These are phyloP conservation scores for Climacium dendroides DNA, from an alignment of 225 moss, liverwort and hornwort genomes.

Conservation along the genomic window DNA sequence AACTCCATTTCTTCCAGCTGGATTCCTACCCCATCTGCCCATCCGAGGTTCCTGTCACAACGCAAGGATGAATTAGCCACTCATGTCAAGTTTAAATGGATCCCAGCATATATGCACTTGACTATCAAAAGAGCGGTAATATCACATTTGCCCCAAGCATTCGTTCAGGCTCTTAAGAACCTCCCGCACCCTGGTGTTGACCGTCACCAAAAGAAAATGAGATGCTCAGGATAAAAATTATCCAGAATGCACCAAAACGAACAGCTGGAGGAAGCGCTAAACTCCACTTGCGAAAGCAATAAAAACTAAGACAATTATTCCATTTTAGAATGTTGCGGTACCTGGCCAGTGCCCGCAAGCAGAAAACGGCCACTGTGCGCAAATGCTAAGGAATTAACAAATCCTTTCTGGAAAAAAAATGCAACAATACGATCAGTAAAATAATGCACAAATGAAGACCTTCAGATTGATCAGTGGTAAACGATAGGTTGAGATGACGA, in stretches of 20 bases:
- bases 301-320: not conserved
- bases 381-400: slow-evolving; percentile 86
- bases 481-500: not conserved
- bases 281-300: not conserved
- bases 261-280: not conserved
- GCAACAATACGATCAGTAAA: not conserved
- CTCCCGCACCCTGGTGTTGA: not conserved
- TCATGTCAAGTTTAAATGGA: not conserved
- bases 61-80: not conserved
- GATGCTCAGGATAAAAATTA: not conserved
- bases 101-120: not conserved
- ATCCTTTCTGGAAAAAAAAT: slow-evolving; percentile 56
- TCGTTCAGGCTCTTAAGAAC: not conserved
- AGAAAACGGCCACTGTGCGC: slow-evolving; percentile 80
- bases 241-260: not conserved
- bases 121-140: not conserved
- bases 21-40: slow-evolving; percentile 84
- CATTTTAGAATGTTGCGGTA: not conserved
- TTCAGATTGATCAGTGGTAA: not conserved
- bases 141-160: not conserved
- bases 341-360: slow-evolving; percentile 91
- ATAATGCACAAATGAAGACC: not conserved
- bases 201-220: not conserved
- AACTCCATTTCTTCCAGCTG: slow-evolving; percentile 74
- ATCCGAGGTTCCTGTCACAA: slow-evolving; percentile 85